phyloP scores from a whole-genome alignment of 2,329 filamentous ascomycete genomes.

The Lasiodiplodia hormozganensis region DNA sequence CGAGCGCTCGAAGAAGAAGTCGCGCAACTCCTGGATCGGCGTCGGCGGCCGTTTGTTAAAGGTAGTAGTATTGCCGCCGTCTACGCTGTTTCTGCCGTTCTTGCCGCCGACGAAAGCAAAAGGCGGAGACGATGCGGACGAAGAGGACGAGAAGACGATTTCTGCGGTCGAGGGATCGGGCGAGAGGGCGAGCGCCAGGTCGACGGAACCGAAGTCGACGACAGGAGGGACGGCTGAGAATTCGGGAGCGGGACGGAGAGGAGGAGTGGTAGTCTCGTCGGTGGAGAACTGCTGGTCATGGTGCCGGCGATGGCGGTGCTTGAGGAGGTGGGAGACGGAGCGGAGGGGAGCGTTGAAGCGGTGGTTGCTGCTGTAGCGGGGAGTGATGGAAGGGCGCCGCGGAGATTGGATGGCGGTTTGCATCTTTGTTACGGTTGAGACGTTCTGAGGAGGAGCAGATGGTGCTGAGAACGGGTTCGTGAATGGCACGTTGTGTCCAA shows the following conservation, averaged over 20 bases:
- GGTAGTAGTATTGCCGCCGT: too few species aligned
- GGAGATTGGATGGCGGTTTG: neutral
- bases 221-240: neutral
- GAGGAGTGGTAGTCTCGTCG: neutral
- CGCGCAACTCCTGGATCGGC: conserved; percentile 7
- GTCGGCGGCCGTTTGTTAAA: neutral
- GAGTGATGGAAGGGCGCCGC: neutral
- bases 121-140: neutral
- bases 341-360: neutral
- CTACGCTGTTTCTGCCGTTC: neutral
- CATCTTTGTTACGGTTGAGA: neutral
- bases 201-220: conserved; percentile 12
- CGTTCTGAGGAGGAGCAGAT: neutral
- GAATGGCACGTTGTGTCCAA: neutral
- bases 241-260: neutral
- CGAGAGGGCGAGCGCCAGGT: neutral
- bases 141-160: neutral
- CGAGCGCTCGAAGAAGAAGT: conserved; percentile 19
- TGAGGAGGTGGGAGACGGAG: neutral
- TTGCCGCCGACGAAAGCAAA: neutral
- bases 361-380: neutral
- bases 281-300: neutral
- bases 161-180: neutral
- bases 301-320: neutral
- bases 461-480: neutral